Conservation (phyloP, 2,329 filamentous ascomycete species). For the Curvularia sp. region DNA sequence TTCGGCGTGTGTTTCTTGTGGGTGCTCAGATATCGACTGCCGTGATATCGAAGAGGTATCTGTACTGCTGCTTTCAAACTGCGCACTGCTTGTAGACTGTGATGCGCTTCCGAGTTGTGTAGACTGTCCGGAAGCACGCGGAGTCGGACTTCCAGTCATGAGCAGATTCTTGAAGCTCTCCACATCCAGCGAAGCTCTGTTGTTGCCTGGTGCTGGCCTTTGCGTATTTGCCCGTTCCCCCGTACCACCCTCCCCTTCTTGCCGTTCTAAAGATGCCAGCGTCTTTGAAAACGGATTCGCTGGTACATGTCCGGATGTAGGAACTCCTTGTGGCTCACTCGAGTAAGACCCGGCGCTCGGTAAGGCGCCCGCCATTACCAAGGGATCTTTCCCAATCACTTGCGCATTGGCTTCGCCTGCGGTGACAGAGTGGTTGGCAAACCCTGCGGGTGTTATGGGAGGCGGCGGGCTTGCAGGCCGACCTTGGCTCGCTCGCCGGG, state of each 20-base stretch:
- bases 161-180: conserved; percentile 78
- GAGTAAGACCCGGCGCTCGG: conserved; percentile 32
- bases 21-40: conserved; percentile 65
- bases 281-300: conserved; percentile 50
- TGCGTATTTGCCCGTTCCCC: conserved; percentile 40
- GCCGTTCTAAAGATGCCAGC: conserved; percentile 48
- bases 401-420: conserved; percentile 24
- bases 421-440: conserved; percentile 27
- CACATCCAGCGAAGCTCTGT: conserved; percentile 68
- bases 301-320: conserved; percentile 33
- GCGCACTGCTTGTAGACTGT: conserved; percentile 30
- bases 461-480: conserved; percentile 29
- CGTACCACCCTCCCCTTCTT: conserved; percentile 27
- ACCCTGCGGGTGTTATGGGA: conserved; percentile 25
- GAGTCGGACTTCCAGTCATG: conserved; percentile 70
- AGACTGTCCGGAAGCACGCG: conserved; percentile 36
- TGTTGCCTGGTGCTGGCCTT: conserved; percentile 31
- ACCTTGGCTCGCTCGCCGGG: conserved; percentile 23
- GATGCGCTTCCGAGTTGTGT: conserved; percentile 33
- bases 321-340: conserved; percentile 19
- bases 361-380: conserved; percentile 32
- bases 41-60: conserved; percentile 66
- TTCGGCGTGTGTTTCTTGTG: conserved; percentile 54
- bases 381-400: conserved; percentile 31
- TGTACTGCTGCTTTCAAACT: conserved; percentile 59